A percentile compares a stretch with the other conserved stretches of the same genome.
These are phyloP conservation scores for Sherardia arvensis DNA, from an alignment of 257 asterid genomes.

Conservation along the genomic window DNA sequence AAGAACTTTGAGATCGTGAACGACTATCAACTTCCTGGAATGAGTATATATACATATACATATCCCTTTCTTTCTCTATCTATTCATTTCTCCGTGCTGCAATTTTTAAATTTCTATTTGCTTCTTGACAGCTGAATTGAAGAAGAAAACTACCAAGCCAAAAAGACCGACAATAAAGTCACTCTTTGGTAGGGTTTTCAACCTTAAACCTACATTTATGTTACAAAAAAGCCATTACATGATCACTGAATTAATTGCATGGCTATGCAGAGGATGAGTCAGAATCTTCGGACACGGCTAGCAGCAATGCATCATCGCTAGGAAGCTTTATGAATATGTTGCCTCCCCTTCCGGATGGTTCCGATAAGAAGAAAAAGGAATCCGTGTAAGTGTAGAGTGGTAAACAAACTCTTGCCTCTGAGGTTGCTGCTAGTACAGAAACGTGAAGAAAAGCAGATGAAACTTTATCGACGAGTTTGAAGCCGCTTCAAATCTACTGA, in stretches of 20 bases:
- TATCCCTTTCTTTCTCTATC: conserved; percentile 4
- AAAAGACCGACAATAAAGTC: conserved; percentile 83
- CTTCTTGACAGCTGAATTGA: conserved; percentile 65
- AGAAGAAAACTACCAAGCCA: conserved; percentile 70
- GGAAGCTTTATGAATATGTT: conserved; percentile 29
- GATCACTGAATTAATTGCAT: background rate
- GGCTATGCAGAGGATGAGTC: conserved; percentile 60
- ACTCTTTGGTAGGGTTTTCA: conserved; percentile 65
- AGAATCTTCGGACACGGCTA: conserved; percentile 50
- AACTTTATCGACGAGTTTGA: background rate
- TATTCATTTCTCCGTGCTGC: background rate
- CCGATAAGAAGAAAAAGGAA: conserved; percentile 12
- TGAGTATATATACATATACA: conserved; percentile 37
- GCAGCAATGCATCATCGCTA: conserved; percentile 27
- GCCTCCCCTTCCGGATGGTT: conserved; percentile 28
- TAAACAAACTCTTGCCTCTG: background rate
- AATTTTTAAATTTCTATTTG: conserved; percentile 9
- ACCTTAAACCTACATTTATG: background rate
- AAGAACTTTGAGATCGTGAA: conserved; percentile 95
- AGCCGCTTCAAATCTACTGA: conserved; percentile 15
- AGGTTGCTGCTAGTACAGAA: conserved; percentile 2
- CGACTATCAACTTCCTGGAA: conserved; percentile 94
- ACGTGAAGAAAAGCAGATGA: background rate
- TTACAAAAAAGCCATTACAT: background rate
- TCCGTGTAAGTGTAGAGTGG: background rate